phyloP scores from a whole-genome alignment of 2,329 filamentous ascomycete species.

The Botrytis medusae region DNA sequence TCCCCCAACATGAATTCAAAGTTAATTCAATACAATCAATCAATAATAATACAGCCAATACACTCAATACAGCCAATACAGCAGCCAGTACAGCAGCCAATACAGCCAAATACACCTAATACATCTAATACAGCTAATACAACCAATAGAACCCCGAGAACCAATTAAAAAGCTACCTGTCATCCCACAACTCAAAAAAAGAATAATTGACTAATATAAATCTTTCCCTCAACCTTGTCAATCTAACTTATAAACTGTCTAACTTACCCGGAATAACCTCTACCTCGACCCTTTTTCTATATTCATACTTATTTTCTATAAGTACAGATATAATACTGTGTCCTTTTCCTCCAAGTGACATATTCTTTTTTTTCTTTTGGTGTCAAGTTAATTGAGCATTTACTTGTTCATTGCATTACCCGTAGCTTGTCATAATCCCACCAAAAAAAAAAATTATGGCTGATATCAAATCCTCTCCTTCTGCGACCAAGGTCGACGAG shows the following conservation, averaged over 20 bases:
- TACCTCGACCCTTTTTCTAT: not conserved
- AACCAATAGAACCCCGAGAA: conserved; percentile 8
- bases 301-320: not conserved
- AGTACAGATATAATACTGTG: conserved; percentile 8
- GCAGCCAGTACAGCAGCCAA: too few relatives aligned
- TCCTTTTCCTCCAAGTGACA: not conserved
- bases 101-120: not conserved
- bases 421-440: conserved; percentile 1
- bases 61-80: not conserved
- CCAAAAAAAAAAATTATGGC: conserved; percentile 45
- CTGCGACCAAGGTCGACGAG: conserved; percentile 45
- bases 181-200: conserved; percentile 13
- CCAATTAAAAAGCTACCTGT: conserved; percentile 12
- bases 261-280: not conserved
- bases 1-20: not conserved
- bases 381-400: conserved; percentile 14
- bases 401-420: conserved; percentile 1
- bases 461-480: conserved; percentile 45
- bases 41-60: too few relatives aligned
- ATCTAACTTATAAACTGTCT: not conserved
- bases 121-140: not conserved
- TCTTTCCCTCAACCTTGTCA: conserved; percentile 3
- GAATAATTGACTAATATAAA: conserved; percentile 8
- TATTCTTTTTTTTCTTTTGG: not conserved
- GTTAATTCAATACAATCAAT: not conserved